These are phyloP conservation scores for Neurospora tetrasperma DNA, from an alignment of 495 filamentous ascomycete genomes.

Conservation along the genomic window DNA sequence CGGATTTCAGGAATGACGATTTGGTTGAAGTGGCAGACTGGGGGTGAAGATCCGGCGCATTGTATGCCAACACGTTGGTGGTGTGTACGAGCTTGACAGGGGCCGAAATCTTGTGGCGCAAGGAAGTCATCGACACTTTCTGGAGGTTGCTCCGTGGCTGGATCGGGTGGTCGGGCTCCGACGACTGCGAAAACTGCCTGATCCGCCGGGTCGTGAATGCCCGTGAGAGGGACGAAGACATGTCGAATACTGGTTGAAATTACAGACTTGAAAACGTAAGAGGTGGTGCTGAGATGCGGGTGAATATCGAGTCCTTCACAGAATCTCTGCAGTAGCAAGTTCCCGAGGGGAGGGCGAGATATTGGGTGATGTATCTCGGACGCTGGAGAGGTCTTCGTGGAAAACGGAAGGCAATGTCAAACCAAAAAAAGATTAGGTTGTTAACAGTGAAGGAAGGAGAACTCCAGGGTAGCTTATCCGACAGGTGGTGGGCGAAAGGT, in stretches of 20 bases:
- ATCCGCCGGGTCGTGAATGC: conserved; percentile 52
- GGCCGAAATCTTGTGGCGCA: conserved; percentile 66
- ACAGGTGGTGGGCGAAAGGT: not conserved
- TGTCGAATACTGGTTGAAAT: not conserved
- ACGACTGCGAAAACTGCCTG: conserved; percentile 33
- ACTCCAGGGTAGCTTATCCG: not conserved
- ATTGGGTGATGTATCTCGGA: not conserved
- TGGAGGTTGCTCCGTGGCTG: conserved; percentile 39
- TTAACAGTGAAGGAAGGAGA: not conserved
- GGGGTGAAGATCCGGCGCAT: conserved; percentile 68
- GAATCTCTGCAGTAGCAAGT: not conserved
- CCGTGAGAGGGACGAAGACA: conserved; percentile 43
- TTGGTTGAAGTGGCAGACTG: conserved; percentile 45
- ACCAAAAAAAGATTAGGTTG: not conserved
- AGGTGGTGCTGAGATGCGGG: not conserved
- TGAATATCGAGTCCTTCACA: not conserved
- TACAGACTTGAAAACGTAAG: not conserved
- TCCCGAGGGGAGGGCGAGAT: not conserved
- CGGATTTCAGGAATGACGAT: conserved; percentile 40
- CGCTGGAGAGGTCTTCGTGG: not conserved
- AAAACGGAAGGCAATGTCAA: not conserved
- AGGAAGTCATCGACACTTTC: conserved; percentile 25
- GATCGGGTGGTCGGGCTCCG: conserved; percentile 14
- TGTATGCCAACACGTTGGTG: conserved; percentile 92
- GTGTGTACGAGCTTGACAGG: conserved; percentile 84